Evolutionary conservation across 208 protist genomes (phyloP), one percentile per base, ranked within the genome.

Genomic region (Acanthamoeba healyi): DNA sequence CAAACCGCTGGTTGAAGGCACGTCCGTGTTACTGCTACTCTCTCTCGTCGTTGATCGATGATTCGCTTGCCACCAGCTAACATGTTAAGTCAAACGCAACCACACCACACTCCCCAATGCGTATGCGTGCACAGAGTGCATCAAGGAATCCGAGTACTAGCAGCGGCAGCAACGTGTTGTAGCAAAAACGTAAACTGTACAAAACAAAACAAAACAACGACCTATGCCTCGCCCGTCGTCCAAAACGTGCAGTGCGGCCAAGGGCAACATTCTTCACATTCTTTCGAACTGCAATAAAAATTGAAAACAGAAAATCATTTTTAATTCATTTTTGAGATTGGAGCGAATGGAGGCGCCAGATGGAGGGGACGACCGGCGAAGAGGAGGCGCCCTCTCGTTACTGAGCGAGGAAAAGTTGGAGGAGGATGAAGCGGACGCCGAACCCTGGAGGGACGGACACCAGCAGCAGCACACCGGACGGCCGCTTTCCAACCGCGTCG

Each of bases 1-100:
- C 29, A 67, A 84, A 42, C 32, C 93, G 2, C 56, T 97, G 14
- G 97, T 98, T 15, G 72, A 95, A 91, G 84, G 84, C 70, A 49
- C 42, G 29, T 87, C n/a, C n/a, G n/a, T n/a, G n/a, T n/a, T n/a
- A n/a, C n/a, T n/a, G 12, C 44, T 49, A 49, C 44, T 49, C 12
- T 24, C n/a, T n/a, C n/a, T n/a, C n/a, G n/a, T n/a, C n/a, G n/a
- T n/a, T n/a, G n/a, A n/a, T n/a, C n/a, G n/a, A n/a, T n/a, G n/a
- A n/a, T n/a, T n/a, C n/a, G n/a, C n/a, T n/a, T n/a, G n/a, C n/a
- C n/a, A n/a, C n/a, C n/a, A n/a, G n/a, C n/a, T n/a, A n/a, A n/a
- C n/a, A n/a, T n/a, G n/a, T n/a, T n/a, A n/a, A n/a, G n/a, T n/a
- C 44, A 49, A 49, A 56, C 54, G 51, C 54, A 15, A 5, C 0